phyloP scores from a whole-genome alignment of 306 rosid species.

The Cicer chorassanicum region DNA sequence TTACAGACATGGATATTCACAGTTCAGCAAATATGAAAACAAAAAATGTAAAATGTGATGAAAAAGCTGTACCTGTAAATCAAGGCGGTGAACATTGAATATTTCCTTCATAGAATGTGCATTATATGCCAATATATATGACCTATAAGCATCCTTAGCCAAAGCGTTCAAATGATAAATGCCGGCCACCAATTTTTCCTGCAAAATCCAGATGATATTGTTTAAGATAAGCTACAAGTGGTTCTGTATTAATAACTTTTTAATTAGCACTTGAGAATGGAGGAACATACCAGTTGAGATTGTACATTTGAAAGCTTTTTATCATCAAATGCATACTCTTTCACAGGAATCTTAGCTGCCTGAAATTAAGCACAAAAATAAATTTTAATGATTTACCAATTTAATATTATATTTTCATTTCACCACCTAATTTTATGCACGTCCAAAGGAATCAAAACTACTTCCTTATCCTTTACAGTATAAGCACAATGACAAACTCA shows the following conservation, averaged over 20 bases:
- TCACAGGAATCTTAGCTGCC: conserved; percentile 93
- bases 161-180: conserved; percentile 73
- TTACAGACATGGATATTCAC: conserved; percentile 31
- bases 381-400: conserved; percentile 7
- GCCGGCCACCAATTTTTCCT: conserved; percentile 81
- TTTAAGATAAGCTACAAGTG: conserved; percentile 15
- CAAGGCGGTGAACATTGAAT: conserved; percentile 86
- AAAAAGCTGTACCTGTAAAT: conserved; percentile 67
- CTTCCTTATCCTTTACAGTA: neutral
- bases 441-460: conserved; percentile 10
- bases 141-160: conserved; percentile 90
- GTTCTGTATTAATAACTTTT: conserved; percentile 17
- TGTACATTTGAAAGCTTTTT: conserved; percentile 86
- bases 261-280: conserved; percentile 14
- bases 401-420: conserved; percentile 1
- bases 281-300: conserved; percentile 73
- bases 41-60: neutral
- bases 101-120: conserved; percentile 95
- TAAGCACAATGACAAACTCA: neutral
- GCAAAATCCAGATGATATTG: conserved; percentile 44
- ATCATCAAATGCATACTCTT: conserved; percentile 65
- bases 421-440: conserved; percentile 23
- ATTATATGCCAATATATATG: conserved; percentile 81
- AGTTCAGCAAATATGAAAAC: conserved; percentile 25
- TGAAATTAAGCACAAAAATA: conserved; percentile 43